Evolutionary conservation across 1,284 basidiomycete species (phyloP), one percentile per base, ranked within the genome.

Genomic region (Stereum hirsutum): DNA sequence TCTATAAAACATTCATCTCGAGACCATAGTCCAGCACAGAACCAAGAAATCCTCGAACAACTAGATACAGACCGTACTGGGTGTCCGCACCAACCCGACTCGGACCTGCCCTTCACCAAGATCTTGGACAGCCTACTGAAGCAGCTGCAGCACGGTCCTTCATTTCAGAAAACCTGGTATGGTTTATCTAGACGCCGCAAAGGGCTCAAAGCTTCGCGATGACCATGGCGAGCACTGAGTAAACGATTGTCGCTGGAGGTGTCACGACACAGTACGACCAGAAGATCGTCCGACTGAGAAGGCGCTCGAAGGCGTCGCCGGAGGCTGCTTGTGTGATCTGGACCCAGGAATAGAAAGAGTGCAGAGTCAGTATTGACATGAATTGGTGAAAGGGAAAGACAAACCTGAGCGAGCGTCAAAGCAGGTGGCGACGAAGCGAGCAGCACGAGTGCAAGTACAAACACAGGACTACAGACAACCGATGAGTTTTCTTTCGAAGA

Each of bases 311-410:
- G 1, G 89, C 84, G 55, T 91, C 88, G 8, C 89, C 89, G 1
- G 82, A 84, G 2, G 81, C 87, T 4, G 87, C 87, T 63, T 90
- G 87, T 1, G 90, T 92, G 56, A 95, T 91, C 70, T 94, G 60
- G 58, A 21, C 8, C n/a, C 17, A 27, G 24, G 5, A 2, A 20
- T 36, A 63, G 46, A 43, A 6, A 24, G n/a, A n/a, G n/a, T n/a
- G n/a, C n/a, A n/a, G n/a, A 30, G 38, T 38, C 31, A 47, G 25
- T 45, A 28, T 31, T 39, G 35, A 20, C 23, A 35, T 15, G 6
- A 23, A 26, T 1, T 39, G 15, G 32, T 19, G 23, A 20, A 17
- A 6, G n/a, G 11, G 51, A 52, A 25, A 54, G 45, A 49, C 57
- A 17, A 50, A 81, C 82, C 65, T 88, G 87, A 6, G 86, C 85